A percentile compares a stretch with the other conserved stretches of the same genome.
Evolutionary conservation across 306 rosid genomes (phyloP).

Genomic region (Castanopsis chinensis): DNA sequence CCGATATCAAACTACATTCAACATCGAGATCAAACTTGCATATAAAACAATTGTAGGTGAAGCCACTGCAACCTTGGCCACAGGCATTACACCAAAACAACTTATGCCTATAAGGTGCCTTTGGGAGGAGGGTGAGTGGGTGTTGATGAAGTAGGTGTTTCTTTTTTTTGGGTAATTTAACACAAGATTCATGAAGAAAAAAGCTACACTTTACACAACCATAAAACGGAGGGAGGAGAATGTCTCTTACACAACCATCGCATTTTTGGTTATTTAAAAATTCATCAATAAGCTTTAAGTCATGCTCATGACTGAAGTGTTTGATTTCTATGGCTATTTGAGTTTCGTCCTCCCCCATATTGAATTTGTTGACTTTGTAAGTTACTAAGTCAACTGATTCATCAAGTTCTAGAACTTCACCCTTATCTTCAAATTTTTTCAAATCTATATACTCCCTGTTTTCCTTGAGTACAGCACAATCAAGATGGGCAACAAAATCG

Average conservation of each 20-base stretch:
- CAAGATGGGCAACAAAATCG: rapidly evolving
- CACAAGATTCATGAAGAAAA: no score
- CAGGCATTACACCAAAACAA: rapidly evolving
- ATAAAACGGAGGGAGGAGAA: no score
- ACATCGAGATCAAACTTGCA: not conserved
- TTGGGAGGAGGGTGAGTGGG: no score
- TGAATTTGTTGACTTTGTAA: no score
- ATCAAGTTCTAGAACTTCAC: rapidly evolving
- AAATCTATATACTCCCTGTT: rapidly evolving
- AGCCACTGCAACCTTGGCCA: rapidly evolving
- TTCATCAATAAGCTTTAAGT: no score
- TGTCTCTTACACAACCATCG: rapidly evolving
- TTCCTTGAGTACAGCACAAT: rapidly evolving
- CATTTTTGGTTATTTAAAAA: no score
- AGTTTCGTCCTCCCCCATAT: rapidly evolving
- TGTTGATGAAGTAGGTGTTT: no score
- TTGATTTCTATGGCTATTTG: rapidly evolving
- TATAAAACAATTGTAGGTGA: not conserved
- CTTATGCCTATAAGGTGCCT: rapidly evolving
- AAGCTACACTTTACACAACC: no score
- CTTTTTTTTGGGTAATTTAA: rapidly evolving
- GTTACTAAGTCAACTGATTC: rapidly evolving
- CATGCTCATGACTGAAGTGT: no score
- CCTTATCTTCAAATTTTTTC: rapidly evolving
- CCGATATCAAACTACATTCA: not conserved